Conservation (phyloP, 2,329 filamentous ascomycete genomes). For the Metarhizium sp. region DNA sequence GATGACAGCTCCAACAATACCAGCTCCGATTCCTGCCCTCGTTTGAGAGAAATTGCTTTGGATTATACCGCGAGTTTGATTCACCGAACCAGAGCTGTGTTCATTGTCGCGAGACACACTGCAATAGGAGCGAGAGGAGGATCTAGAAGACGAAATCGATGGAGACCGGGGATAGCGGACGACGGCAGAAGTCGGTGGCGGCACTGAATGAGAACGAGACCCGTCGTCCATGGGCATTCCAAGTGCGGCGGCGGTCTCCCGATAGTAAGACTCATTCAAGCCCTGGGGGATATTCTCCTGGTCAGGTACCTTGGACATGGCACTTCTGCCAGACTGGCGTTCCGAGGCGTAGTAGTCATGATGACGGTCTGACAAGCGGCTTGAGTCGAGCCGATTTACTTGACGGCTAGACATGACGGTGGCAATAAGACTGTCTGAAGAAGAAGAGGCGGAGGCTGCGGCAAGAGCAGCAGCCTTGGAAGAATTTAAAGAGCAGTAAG, state of each 20-base stretch:
- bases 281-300: constrained; percentile 1
- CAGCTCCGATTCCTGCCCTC: constrained; percentile 37
- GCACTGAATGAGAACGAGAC: neutral
- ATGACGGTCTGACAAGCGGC: neutral
- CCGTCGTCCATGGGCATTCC: neutral
- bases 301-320: constrained; percentile 1
- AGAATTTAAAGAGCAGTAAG: neutral
- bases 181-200: neutral
- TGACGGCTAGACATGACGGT: neutral
- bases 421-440: neutral
- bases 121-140: constrained; percentile 9
- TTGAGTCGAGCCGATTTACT: neutral
- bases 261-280: constrained; percentile 3
- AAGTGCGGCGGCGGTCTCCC: constrained; percentile 3
- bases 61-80: constrained; percentile 31
- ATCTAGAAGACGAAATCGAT: constrained; percentile 11
- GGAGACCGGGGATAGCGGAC: neutral
- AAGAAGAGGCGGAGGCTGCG: neutral
- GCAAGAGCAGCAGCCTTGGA: too few species aligned
- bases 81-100: constrained; percentile 21
- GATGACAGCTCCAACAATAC: constrained; percentile 43
- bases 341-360: neutral
- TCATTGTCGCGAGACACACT: constrained; percentile 7
- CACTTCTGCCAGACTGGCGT: neutral
- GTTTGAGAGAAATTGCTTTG: constrained; percentile 39